Evolutionary conservation across 768 basidiomycete species (phyloP).

Genomic region (Boletus rex-veris): DNA sequence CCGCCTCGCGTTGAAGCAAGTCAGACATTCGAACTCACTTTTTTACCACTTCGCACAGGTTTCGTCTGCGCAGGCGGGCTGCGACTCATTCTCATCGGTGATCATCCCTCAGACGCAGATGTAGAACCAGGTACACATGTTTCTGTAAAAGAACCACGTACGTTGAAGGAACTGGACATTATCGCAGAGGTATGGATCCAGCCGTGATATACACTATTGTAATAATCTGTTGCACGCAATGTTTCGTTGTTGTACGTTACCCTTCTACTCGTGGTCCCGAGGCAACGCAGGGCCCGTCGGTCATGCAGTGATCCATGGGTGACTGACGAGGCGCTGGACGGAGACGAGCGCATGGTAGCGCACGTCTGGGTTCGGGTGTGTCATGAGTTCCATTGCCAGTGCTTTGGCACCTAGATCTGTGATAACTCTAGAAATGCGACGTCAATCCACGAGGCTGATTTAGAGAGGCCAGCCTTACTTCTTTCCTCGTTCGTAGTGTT

Average conservation of each 20-base stretch:
- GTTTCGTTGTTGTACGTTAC: slow-evolving; percentile 2
- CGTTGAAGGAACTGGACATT: slow-evolving; percentile 68
- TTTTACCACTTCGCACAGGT: slow-evolving; percentile 54
- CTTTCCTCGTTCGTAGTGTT: slow-evolving; percentile 87
- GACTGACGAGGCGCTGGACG: slow-evolving; percentile 89
- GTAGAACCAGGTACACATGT: slow-evolving; percentile 18
- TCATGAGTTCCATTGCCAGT: slow-evolving; percentile 89
- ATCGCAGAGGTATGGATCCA: slow-evolving; percentile 70
- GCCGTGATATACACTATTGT: slow-evolving; percentile 21
- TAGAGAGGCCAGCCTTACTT: slow-evolving; percentile 50
- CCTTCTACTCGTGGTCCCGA: neutral
- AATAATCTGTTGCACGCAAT: slow-evolving; percentile 10
- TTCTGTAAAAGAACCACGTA: slow-evolving; percentile 38
- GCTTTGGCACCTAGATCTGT: slow-evolving; percentile 85
- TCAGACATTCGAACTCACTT: slow-evolving; percentile 63
- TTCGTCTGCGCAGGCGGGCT: slow-evolving; percentile 67
- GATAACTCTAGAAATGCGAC: slow-evolving; percentile 50
- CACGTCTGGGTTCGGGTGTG: slow-evolving; percentile 82
- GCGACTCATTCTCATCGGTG: slow-evolving; percentile 62
- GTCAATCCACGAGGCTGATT: neutral
- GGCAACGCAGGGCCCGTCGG: neutral
- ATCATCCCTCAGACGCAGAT: slow-evolving; percentile 43
- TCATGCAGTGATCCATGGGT: slow-evolving; percentile 65
- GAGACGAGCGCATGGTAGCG: slow-evolving; percentile 89
- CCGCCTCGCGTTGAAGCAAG: slow-evolving; percentile 36